Evolutionary conservation across 2,329 filamentous ascomycete genomes (phyloP), one percentile per base, ranked within the genome.

Genomic region (Penicillium concentricum): DNA sequence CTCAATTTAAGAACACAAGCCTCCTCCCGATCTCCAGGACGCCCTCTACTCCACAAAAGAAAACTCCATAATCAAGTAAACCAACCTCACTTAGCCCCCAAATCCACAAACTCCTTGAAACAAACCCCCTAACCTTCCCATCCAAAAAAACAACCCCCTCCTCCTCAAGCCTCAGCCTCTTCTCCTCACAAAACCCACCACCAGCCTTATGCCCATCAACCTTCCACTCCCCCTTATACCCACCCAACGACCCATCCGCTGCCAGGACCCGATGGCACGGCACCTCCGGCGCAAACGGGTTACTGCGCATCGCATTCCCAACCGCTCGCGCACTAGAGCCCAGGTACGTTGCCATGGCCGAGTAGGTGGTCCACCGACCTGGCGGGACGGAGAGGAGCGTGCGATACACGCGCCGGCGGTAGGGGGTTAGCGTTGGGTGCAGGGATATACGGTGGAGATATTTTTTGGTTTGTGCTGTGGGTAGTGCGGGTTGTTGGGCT

Each of bases 231-330:
- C 81, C 81, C 37, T 78, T 76, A 63, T 83, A 84, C 12, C 81
- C 81, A 16, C 81, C 80, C 20, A 84, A 69, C 7, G 69, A 79
- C 13, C 89, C 87, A 50, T 87, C 87, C 39, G 85, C 87, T 6
- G 89, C 89, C 45, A 95, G 83, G 22, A 93, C 88, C 10, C 91
- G 83, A 73, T 95, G 91, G 64, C 91, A 95, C 1, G 91, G 91
- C 5, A 93, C 88, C 34, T 84, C 82, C 0, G 91, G 91, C 15
- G 91, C 91, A 67, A 93, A 95, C 0, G 91, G 91, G 70, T 96
- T 96, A 35, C 76, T 79, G 18, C 88, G 83, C 68, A 95, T 79
- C 2, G 90, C 90, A 57, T 89, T 91, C 16, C 90, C 90, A 5
- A 94, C 84, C 0, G 90, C 90, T 41, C 90, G 81, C 2, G 90